A percentile compares a stretch with the other conserved stretches of the same genome.
Evolutionary conservation across 768 basidiomycete genomes (phyloP).

Genomic region (Stropharia rugosoannulata): DNA sequence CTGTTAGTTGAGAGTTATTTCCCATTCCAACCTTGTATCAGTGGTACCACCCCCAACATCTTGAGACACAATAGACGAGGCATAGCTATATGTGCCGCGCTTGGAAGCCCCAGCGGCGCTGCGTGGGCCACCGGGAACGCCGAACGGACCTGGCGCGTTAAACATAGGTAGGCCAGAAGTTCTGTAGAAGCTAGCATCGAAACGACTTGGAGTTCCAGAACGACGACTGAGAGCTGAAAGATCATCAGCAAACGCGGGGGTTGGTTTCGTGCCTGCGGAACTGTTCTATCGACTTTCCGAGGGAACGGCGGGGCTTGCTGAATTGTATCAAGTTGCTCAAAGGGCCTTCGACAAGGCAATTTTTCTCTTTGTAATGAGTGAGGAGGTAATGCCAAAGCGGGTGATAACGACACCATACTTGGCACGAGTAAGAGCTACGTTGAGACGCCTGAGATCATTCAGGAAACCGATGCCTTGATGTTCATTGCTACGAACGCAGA

Average conservation of each 20-base stretch:
- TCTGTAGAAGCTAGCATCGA: conserved; percentile 94
- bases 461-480: conserved; percentile 99
- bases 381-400: conserved; percentile 98
- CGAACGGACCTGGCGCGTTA: conserved; percentile 66
- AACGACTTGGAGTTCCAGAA: conserved; percentile 91
- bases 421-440: conserved; percentile 95
- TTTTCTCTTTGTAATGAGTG: conserved; percentile 98
- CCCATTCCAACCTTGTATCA: conserved; percentile 49
- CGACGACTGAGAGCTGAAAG: conserved; percentile 49
- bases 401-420: conserved; percentile 99
- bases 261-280: conserved; percentile 92
- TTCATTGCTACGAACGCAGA: conserved; percentile 97
- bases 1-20: conserved; percentile 28
- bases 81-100: conserved; percentile 79
- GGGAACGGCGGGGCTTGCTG: conserved; percentile 91
- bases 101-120: conserved; percentile 59
- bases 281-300: conserved; percentile 88
- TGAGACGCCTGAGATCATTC: conserved; percentile 94
- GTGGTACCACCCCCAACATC: conserved; percentile 66
- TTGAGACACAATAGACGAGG: conserved; percentile 92
- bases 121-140: conserved; percentile 54
- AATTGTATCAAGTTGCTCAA: conserved; percentile 99
- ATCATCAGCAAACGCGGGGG: conserved; percentile 51
- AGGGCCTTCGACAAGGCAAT: conserved; percentile 92
- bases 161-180: conserved; percentile 91